Base-by-base conservation (phyloP, 352 stramenopile species). In the Phytophthora constricta region DNA sequence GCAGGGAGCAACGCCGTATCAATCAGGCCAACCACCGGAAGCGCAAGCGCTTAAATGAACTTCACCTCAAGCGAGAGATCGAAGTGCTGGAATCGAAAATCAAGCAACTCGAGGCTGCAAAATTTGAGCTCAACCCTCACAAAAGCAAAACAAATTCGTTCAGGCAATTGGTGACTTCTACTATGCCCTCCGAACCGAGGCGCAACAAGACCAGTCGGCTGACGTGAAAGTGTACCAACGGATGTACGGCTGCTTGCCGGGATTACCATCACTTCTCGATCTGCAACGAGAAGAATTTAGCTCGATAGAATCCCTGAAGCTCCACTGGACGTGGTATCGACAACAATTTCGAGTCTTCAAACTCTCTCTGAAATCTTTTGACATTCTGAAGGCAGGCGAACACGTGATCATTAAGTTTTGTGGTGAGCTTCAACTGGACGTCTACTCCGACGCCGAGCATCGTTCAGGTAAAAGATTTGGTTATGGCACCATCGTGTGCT, bases 321-420 rank as follows among this genome's bases (percentile, higher is more conserved):
- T 63, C 11, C 74, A 83, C 33, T 88, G 77, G 77, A 47, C 74
- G 19, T 80, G 66, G 52, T 85, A 88, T 28, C 63, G 66, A 16
- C 37, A 74, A 23, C 69, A 79, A 19, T 86, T 88, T 41, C 64
- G 76, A 13, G 31, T 74, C 22, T 37, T 37, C 31, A 11, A 37
- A 11, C 13, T 37, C 31, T 7, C 31, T 37, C 31, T 37, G 7
- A 37, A 37, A 11, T 37, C 31, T 11, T 37, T 13, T 11, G 31
- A 37, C 7, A 7, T 7, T 11, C 7, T 37, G 7, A 11, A 37
- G 13, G 31, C 13, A 11, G 31, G 13, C 31, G 31, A 11, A 11
- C 31, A 13, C 7, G 31, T 37, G 31, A 37, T 11, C 7, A 37
- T 37, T 11, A 37, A 37, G 13, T 7, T 37, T 11, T 11, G 7